Evolutionary conservation across 1,284 basidiomycete genomes (phyloP), one percentile per base, ranked within the genome.

Genomic region (Violaceomyces palustris): DNA sequence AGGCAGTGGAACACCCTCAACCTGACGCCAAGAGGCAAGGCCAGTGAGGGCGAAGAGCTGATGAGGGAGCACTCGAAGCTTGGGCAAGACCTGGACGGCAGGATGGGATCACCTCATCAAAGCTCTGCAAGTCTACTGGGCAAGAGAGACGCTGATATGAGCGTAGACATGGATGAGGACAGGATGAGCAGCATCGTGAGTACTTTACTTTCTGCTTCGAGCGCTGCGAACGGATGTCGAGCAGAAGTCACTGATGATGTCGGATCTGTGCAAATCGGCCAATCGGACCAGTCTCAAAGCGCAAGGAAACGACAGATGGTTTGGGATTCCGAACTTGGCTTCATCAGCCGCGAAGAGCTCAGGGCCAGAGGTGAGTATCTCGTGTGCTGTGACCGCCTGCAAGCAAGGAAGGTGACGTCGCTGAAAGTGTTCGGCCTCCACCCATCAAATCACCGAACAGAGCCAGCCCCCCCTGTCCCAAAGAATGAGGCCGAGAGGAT

Each of bases 401-500:
- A n/a, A n/a, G n/a, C n/a, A n/a, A n/a, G n/a, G n/a, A n/a, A n/a
- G n/a, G n/a, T n/a, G n/a, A n/a, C n/a, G n/a, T n/a, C n/a, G n/a
- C n/a, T n/a, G n/a, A n/a, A n/a, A n/a, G n/a, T n/a, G n/a, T n/a
- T n/a, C n/a, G n/a, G n/a, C n/a, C n/a, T n/a, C n/a, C n/a, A n/a
- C n/a, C n/a, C n/a, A n/a, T n/a, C n/a, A n/a, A n/a, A n/a, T n/a
- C n/a, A n/a, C n/a, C n/a, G n/a, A n/a, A n/a, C n/a, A n/a, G 56
- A 62, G 25, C 62, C 62, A 1, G 56, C 43, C 25, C 48, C 55
- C 14, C 66, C 74, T 1, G 45, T 65, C 11, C 73, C 74, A 10
- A 72, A 69, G 48, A 75, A 75, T 45, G 73, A 75, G 42, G 74
- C 74, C 2, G 74, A 75, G 44, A 61, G 73, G n/a, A 67, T 75